Evolutionary conservation across 148 eudicot genomes (phyloP), one percentile per base, ranked within the genome.

Genomic region (Chenopodium formosanum): DNA sequence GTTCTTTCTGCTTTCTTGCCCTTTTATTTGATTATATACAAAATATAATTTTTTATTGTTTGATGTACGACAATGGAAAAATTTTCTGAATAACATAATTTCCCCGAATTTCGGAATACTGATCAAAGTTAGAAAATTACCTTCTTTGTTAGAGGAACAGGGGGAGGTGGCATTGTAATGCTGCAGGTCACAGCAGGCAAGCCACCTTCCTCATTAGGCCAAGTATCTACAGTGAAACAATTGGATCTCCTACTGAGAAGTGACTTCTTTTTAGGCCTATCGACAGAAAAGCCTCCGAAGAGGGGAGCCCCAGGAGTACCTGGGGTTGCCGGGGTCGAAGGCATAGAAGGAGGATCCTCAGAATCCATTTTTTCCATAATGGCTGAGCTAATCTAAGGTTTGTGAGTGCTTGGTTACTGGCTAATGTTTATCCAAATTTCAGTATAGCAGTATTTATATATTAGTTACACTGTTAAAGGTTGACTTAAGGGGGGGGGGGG

Each of bases 101-200:
- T 22, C 25, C 50, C 10, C 7, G 7, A 37, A 37, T 37, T 37
- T 37, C 44, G 44, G 29, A 12, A 20, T 9, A 9, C 23, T 11
- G 52, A 16, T 16, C 37, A 20, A 68, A 68, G 65, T 37, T 37
- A 37, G 44, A 37, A 23, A 27, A 27, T 56, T 56, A 95, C 99
- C 97, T 95, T 95, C 87, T 94, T 92, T 73, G 97, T 90, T 14
- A 95, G 91, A 25, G 99, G 92, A 70, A 93, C 87, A 4, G 97
- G 93, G 79, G 94, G 97, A 81, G 90, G 88, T 19, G 97, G 90
- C 88, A 95, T 87, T 58, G 84, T 78, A 81, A 86, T 83, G 40
- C 82, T 75, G 81, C 97, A 93, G 32, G 97, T 81, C 79, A 95
- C 89, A 67, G 97, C 73, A 34, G 97, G 97, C 76, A 95, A 85